A percentile compares a stretch with the other conserved stretches of the same genome.
These are phyloP conservation scores for Papiliotrema terrestris DNA, from an alignment of 1,284 basidiomycete genomes.

Conservation along the genomic window DNA sequence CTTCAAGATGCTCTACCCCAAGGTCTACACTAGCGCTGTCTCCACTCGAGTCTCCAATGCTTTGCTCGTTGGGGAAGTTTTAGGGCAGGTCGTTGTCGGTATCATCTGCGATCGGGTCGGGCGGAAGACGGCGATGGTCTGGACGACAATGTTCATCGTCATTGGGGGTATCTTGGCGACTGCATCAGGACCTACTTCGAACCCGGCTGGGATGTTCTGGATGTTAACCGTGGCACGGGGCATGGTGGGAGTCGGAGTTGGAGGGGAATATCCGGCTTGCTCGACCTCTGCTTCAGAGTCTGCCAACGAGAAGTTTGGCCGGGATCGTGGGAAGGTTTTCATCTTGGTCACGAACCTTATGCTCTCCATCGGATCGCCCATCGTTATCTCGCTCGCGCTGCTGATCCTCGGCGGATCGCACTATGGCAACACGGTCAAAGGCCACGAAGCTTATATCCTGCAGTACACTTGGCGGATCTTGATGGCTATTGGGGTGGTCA, in stretches of 20 bases:
- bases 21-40: conserved; percentile 58
- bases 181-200: conserved; percentile 42
- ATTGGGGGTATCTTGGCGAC: conserved; percentile 68
- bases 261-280: conserved; percentile 73
- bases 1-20: conserved; percentile 57
- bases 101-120: conserved; percentile 68
- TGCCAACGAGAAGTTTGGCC: conserved; percentile 65
- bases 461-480: conserved; percentile 71
- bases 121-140: conserved; percentile 65
- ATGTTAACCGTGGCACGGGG: conserved; percentile 66
- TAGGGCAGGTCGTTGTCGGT: conserved; percentile 47
- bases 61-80: conserved; percentile 61
- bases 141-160: conserved; percentile 67
- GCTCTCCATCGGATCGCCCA: conserved; percentile 59
- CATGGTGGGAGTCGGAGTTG: conserved; percentile 67
- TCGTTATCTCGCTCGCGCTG: conserved; percentile 67
- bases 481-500: conserved; percentile 66
- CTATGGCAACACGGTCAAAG: conserved; percentile 46
- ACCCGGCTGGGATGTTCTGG: conserved; percentile 62
- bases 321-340: conserved; percentile 65
- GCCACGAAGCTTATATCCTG: conserved; percentile 62
- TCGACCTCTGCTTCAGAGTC: conserved; percentile 65
- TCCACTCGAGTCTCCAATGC: conserved; percentile 71
- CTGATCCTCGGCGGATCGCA: conserved; percentile 56
- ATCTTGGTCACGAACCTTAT: conserved; percentile 67